A percentile compares a stretch with the other conserved stretches of the same genome.
phyloP scores from a whole-genome alignment of 371 early-diverging fungal genomes.

The Mortierella sp. region DNA sequence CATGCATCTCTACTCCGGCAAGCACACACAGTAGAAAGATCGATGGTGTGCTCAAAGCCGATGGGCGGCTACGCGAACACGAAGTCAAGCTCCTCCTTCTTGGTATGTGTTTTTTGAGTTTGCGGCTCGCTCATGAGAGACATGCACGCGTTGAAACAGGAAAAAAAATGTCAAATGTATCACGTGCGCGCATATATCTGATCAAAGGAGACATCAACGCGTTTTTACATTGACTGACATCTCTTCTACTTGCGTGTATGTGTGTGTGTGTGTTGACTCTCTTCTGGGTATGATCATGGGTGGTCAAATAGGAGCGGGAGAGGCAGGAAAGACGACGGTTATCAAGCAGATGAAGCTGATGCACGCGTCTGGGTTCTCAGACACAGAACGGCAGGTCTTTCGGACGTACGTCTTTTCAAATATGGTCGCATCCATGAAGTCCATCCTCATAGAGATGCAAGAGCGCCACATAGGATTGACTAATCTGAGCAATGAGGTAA shows the following conservation, averaged over 20 bases:
- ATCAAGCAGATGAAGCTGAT: conserved; percentile 97
- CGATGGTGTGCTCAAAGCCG: conserved; percentile 22
- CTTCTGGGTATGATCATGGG: too few species aligned
- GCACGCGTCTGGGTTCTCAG: conserved; percentile 65
- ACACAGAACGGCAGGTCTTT: conserved; percentile 86
- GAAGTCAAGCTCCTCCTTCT: conserved; percentile 27
- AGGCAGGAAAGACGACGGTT: conserved; percentile 97
- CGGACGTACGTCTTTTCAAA: conserved; percentile 93
- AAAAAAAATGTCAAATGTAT: neutral
- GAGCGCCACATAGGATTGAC: conserved; percentile 74
- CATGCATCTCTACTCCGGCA: conserved; percentile 2
- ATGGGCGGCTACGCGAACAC: conserved; percentile 16
- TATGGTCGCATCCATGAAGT: conserved; percentile 89
- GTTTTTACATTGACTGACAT: neutral
- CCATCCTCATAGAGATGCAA: conserved; percentile 90
- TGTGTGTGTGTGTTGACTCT: neutral
- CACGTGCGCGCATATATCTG: neutral
- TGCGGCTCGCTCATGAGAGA: too few species aligned
- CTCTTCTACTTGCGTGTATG: neutral
- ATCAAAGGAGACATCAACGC: neutral
- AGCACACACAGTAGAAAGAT: conserved; percentile 19
- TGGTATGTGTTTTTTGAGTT: neutral
- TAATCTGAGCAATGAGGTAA: conserved; percentile 56
- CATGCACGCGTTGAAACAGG: neutral
- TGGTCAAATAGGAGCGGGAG: conserved; percentile 85